A percentile compares a stretch with the other conserved stretches of the same genome.
Evolutionary conservation across 2,329 filamentous ascomycete species (phyloP).

Genomic region (Colletotrichum plurivorum): DNA sequence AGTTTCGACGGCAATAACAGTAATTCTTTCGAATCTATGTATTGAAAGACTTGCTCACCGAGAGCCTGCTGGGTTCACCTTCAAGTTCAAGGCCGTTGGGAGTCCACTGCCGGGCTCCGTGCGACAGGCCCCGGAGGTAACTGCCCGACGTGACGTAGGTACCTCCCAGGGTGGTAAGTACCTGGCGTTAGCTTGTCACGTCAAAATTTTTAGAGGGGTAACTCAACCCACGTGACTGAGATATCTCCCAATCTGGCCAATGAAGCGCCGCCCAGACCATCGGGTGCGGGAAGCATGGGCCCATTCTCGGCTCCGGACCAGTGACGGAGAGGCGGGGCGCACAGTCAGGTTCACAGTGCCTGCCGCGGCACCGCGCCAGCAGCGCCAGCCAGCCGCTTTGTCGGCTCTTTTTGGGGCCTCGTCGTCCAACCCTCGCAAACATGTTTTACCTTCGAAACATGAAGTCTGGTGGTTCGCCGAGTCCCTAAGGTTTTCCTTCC

Average conservation of each 20-base stretch:
- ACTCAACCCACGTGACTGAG: slow-evolving; percentile 19
- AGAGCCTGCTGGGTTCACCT: too few relatives aligned
- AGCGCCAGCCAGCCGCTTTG: slow-evolving; percentile 19
- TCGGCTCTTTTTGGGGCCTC: not conserved
- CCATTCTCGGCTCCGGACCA: slow-evolving; percentile 35
- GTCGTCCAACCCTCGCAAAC: slow-evolving; percentile 26
- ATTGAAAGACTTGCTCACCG: too few relatives aligned
- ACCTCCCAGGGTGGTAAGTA: slow-evolving; percentile 17
- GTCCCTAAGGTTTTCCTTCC: slow-evolving; percentile 22
- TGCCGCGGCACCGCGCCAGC: not conserved
- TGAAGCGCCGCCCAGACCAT: not conserved
- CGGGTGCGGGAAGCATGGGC: slow-evolving; percentile 23
- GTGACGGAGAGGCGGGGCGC: slow-evolving; percentile 35
- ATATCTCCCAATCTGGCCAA: slow-evolving; percentile 8
- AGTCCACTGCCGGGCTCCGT: too few relatives aligned
- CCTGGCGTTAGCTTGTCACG: slow-evolving; percentile 17
- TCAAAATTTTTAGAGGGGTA: slow-evolving; percentile 32
- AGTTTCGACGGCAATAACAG: too few relatives aligned
- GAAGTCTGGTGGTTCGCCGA: slow-evolving; percentile 23
- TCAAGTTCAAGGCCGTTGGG: too few relatives aligned
- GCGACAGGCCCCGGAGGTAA: too few relatives aligned
- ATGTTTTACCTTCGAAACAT: slow-evolving; percentile 36
- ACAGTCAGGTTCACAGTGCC: slow-evolving; percentile 35
- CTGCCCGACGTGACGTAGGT: slow-evolving; percentile 22
- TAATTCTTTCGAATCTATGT: too few relatives aligned